phyloP scores from a whole-genome alignment of 495 filamentous ascomycete genomes.

The Aspergillus avenaceus region DNA sequence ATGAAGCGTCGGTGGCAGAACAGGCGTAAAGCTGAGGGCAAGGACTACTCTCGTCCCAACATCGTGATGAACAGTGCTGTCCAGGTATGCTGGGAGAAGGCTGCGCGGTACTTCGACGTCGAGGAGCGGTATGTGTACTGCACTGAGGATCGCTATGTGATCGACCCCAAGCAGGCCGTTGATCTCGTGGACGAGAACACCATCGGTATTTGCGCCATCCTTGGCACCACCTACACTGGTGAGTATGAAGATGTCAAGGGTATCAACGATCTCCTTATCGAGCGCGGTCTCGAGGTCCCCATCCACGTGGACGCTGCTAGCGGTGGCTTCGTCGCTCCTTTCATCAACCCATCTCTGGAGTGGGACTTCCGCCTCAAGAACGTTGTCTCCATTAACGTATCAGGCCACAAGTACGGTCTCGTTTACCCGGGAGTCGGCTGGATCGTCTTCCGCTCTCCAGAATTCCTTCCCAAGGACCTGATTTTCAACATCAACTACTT shows the following conservation, averaged over 20 bases:
- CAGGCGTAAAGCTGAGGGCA: slow-evolving; percentile 70
- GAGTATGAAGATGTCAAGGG: slow-evolving; percentile 91
- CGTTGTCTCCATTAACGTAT: slow-evolving; percentile 89
- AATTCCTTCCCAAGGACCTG: slow-evolving; percentile 81
- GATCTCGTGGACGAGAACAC: slow-evolving; percentile 91
- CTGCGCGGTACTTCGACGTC: slow-evolving; percentile 86
- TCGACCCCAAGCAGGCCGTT: slow-evolving; percentile 80
- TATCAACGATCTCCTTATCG: slow-evolving; percentile 76
- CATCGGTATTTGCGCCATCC: slow-evolving; percentile 85
- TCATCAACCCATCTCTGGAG: slow-evolving; percentile 68
- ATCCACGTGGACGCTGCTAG: slow-evolving; percentile 91
- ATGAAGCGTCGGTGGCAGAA: slow-evolving; percentile 97
- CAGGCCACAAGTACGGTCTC: slow-evolving; percentile 80
- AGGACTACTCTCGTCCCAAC: slow-evolving; percentile 72
- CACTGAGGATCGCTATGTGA: slow-evolving; percentile 73
- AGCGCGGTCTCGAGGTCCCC: slow-evolving; percentile 67
- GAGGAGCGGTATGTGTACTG: slow-evolving; percentile 89
- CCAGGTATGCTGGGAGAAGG: slow-evolving; percentile 96
- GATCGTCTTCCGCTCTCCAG: slow-evolving; percentile 81
- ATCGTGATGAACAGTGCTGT: slow-evolving; percentile 90
- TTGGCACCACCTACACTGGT: slow-evolving; percentile 90
- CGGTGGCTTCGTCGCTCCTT: slow-evolving; percentile 87
- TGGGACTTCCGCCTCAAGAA: slow-evolving; percentile 88
- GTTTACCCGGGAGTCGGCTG: slow-evolving; percentile 88
- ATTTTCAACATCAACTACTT: slow-evolving; percentile 99